These are phyloP conservation scores for Xylariaceae sp. DNA, from an alignment of 2,329 filamentous ascomycete genomes.

Conservation along the genomic window DNA sequence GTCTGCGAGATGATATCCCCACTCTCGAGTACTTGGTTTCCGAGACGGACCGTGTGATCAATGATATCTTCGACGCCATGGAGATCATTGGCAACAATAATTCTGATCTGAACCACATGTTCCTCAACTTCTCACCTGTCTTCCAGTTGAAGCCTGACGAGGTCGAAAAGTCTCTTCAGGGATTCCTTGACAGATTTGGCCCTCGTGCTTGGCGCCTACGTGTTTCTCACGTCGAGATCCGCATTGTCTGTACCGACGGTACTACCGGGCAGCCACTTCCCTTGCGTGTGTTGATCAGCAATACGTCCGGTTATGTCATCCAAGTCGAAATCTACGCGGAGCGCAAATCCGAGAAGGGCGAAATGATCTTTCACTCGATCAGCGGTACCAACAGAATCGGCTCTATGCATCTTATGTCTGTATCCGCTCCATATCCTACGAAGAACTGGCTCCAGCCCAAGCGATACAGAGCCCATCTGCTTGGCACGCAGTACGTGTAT, in stretches of 20 bases:
- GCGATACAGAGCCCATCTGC: conserved; percentile 97
- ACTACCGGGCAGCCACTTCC: conserved; percentile 81
- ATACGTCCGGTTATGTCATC: conserved; percentile 97
- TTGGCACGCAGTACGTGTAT: conserved; percentile 99
- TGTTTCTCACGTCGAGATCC: conserved; percentile 95
- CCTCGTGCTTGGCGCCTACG: conserved; percentile 93
- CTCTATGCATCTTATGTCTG: conserved; percentile 87
- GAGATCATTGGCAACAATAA: conserved; percentile 99
- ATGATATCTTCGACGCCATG: conserved; percentile 93
- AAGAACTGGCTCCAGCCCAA: conserved; percentile 99
- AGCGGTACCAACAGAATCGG: conserved; percentile 93
- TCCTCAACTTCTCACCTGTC: conserved; percentile 98
- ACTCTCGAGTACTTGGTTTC: conserved; percentile 98
- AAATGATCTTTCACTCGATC: conserved; percentile 98
- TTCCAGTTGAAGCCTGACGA: conserved; percentile 88
- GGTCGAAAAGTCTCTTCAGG: conserved; percentile 88
- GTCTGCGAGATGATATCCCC: conserved; percentile 93
- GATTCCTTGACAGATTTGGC: conserved; percentile 95
- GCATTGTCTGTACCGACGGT: conserved; percentile 94
- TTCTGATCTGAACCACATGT: conserved; percentile 99
- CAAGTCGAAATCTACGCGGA: conserved; percentile 97
- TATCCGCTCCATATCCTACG: conserved; percentile 89
- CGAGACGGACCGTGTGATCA: conserved; percentile 94
- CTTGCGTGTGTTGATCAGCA: conserved; percentile 93
- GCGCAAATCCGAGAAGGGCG: conserved; percentile 95